phyloP scores from a whole-genome alignment of 176 grass and related monocot species.

The bread wheat (Triticum aestivum) region DNA sequence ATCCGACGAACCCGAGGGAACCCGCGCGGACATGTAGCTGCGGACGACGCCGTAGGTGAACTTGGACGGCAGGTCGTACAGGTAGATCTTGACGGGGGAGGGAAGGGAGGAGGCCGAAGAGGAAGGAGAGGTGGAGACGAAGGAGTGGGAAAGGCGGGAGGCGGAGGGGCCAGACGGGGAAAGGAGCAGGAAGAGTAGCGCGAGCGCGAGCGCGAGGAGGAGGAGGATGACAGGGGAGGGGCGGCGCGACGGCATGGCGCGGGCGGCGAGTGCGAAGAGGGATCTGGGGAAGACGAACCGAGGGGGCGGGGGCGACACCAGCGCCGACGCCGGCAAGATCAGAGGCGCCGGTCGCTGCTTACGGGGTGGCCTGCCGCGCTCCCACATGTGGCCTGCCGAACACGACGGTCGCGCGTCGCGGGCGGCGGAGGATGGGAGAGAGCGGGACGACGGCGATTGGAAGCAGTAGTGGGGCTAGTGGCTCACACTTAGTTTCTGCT shows the following conservation, averaged over 20 bases:
- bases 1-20: conserved; percentile 14
- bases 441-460: conserved; percentile 14
- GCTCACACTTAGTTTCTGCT: neutral
- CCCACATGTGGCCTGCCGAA: conserved; percentile 53
- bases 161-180: conserved; percentile 26
- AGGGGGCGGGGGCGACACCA: conserved; percentile 32
- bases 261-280: conserved; percentile 38
- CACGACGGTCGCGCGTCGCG: neutral
- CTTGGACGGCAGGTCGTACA: conserved; percentile 64
- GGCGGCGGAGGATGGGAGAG: conserved; percentile 13
- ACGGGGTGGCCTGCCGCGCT: conserved; percentile 60
- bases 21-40: conserved; percentile 59
- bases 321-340: conserved; percentile 32
- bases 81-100: conserved; percentile 68
- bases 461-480: neutral
- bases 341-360: conserved; percentile 46
- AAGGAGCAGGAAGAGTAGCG: conserved; percentile 47
- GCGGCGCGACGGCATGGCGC: conserved; percentile 48
- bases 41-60: conserved; percentile 81
- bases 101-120: neutral
- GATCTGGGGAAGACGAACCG: conserved; percentile 29
- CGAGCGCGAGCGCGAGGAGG: conserved; percentile 30
- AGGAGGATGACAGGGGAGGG: conserved; percentile 32
- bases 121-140: neutral
- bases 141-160: conserved; percentile 22